Conservation (phyloP, 2,329 filamentous ascomycete genomes). For the Neoscytalidium dimidiatum region DNA sequence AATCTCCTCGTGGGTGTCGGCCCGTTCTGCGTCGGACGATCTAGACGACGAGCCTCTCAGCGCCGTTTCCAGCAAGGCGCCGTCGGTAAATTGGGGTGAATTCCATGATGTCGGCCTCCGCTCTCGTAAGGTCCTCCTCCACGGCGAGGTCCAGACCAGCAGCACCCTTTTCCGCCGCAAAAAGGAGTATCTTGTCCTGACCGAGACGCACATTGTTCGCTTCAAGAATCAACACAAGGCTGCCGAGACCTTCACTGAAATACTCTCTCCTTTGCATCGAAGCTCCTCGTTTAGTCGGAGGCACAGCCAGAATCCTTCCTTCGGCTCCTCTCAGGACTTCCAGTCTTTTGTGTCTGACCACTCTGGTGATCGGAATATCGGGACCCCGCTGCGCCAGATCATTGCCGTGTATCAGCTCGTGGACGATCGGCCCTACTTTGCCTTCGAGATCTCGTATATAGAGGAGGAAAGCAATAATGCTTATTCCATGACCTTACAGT, state of each 20-base stretch:
- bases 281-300: conserved; percentile 52
- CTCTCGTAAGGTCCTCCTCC: conserved; percentile 56
- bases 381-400: conserved; percentile 65
- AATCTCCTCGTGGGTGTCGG: conserved; percentile 57
- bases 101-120: conserved; percentile 38
- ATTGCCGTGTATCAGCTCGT: conserved; percentile 68
- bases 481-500: conserved; percentile 64
- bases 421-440: conserved; percentile 66
- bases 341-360: conserved; percentile 53
- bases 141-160: conserved; percentile 71
- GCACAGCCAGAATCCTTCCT: conserved; percentile 60
- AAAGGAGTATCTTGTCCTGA: conserved; percentile 71
- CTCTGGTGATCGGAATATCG: conserved; percentile 56
- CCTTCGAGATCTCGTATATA: conserved; percentile 67
- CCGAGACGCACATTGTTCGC: conserved; percentile 66
- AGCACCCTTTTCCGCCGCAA: conserved; percentile 72
- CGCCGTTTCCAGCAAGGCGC: conserved; percentile 52
- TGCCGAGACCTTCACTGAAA: conserved; percentile 59
- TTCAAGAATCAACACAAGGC: conserved; percentile 70
- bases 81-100: conserved; percentile 49
- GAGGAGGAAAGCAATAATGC: conserved; percentile 65
- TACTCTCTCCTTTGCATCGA: conserved; percentile 30
- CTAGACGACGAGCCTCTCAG: conserved; percentile 55
- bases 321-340: conserved; percentile 62
- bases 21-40: conserved; percentile 52